Percentiles rank a stretch among this genome's conserved stretches.
These are phyloP conservation scores for Aquilaria sinensis DNA, from an alignment of 345 rosid genomes.

Conservation along the genomic window DNA sequence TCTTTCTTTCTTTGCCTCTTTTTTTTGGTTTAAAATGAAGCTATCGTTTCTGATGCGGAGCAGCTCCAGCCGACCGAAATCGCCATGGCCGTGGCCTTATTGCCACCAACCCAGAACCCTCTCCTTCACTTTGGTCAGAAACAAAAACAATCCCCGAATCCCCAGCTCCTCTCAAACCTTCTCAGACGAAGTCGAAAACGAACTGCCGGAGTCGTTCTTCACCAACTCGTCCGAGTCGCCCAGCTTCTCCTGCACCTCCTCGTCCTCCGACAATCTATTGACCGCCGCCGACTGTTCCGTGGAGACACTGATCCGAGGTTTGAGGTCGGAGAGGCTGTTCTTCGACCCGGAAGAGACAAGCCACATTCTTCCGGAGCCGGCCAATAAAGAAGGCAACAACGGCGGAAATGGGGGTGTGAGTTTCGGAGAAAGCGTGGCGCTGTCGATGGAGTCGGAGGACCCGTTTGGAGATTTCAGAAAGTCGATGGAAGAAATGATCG, in stretches of 20 bases:
- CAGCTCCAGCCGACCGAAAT: constrained; percentile 2
- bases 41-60: constrained; percentile 47
- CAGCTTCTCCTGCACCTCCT: constrained; percentile 26
- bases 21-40: constrained; percentile 34
- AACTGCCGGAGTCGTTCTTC: constrained; percentile 17
- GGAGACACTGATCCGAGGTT: constrained; percentile 48
- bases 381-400: neutral
- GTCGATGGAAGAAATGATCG: constrained; percentile 97
- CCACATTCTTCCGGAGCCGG: constrained; percentile 46
- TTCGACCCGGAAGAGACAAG: constrained; percentile 68
- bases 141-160: constrained; percentile 26
- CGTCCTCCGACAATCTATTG: neutral
- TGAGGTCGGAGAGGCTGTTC: constrained; percentile 51
- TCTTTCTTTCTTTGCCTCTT: too few species aligned
- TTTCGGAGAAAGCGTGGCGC: constrained; percentile 37
- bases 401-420: constrained; percentile 15
- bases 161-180: constrained; percentile 27
- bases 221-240: constrained; percentile 29
- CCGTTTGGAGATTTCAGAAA: constrained; percentile 69
- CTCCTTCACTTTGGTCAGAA: constrained; percentile 42
- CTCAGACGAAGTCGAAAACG: constrained; percentile 16
- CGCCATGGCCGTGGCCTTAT: constrained; percentile 84
- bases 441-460: constrained; percentile 67
- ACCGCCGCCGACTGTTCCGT: constrained; percentile 3
- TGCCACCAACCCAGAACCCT: constrained; percentile 69